Evolutionary conservation across 352 stramenopile genomes (phyloP), one percentile per base, ranked within the genome.

Genomic region (Globisporangium iwayamae): DNA sequence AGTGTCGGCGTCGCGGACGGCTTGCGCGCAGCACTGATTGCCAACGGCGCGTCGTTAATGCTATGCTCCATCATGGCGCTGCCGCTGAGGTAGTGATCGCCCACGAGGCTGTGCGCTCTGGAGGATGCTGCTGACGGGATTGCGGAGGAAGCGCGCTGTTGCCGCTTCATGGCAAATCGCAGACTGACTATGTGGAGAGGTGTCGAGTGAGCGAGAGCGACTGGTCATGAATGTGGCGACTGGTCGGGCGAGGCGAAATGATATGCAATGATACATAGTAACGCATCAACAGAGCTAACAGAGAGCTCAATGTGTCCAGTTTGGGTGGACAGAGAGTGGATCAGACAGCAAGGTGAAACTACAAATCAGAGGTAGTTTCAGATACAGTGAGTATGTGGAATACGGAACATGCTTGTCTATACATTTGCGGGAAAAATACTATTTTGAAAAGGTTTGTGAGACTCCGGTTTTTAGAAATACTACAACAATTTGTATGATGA

Each of bases 21-120:
- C 25, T 53, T 20, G 47, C 6, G 47, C 20, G 20, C 20, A 34
- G 47, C 9, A 53, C 34, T 53, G 20, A 10, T 53, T 22, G 20
- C 47, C 20, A n/a, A 9, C 32, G 47, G 47, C 32, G 22, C 47
- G 16, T 32, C 20, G 47, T n/a, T 28, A 28, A 28, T 28, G 1
- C 25, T 10, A 3, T 53, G 20, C 20, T 53, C 20, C 10, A 53
- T n/a, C 47, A 53, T 53, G 47, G 16, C 14, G 22, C 47, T 53
- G 47, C 47, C 32, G 20, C 47, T 53, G 47, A 53, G 20, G 47
- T 53, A 53, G 47, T 53, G 25, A 22, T 53, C 47, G 20, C 28
- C 47, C 20, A n/a, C 16, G 20, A 9, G 3, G 20, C 28, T 53
- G 22, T 20, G 47, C 20, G 47, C 25, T 18, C n/a, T 30, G 46